Base-by-base conservation (phyloP, 176 grass and related monocot species). In the Musa schizocarpa region DNA sequence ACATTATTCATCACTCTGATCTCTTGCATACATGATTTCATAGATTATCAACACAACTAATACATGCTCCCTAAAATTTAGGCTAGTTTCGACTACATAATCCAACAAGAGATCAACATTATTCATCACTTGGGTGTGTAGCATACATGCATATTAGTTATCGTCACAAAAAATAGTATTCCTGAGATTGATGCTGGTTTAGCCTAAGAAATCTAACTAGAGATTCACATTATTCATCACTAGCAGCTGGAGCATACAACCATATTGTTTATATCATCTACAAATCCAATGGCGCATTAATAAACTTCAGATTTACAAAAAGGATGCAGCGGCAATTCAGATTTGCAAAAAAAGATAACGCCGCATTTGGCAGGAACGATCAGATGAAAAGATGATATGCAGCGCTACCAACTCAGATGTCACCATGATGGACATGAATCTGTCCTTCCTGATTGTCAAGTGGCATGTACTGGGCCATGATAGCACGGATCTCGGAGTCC, bases 391-490 rank as follows among this genome's bases (percentile, higher is more conserved):
- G 4, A 6, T n/a, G 17, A 26, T 7, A 7, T 1, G 50, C n/a
- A 25, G 19, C 8, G 54, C 29, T 6, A 13, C 6, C 19, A 27
- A 17, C 72, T 74, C 72, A 74, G 53, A 74, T 34, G 23, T 57
- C 24, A 21, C 53, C 72, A 74, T 57, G 72, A 53, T 17, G 72
- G 11, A 74, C 22, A 9, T 29, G 72, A 53, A 2, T 74, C 16
- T 43, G 72, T 2, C 11, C 53, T 27, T 74, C 72, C 14, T 74
- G 72, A 10, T 54, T 74, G 72, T 74, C 72, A 11, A 74, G 72
- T 9, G 72, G 72, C 72, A 74, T 74, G 23, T 74, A 74, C 52
- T 74, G 72, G 13, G 72, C 72, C 72, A 74, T 74, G 72, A 74
- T 74, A 27, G 72, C 72, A 27, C 72, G 72, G 24, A 74, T 56